These are phyloP conservation scores for Hemileccinum rubropunctum DNA, from an alignment of 768 basidiomycete species.

Conservation along the genomic window DNA sequence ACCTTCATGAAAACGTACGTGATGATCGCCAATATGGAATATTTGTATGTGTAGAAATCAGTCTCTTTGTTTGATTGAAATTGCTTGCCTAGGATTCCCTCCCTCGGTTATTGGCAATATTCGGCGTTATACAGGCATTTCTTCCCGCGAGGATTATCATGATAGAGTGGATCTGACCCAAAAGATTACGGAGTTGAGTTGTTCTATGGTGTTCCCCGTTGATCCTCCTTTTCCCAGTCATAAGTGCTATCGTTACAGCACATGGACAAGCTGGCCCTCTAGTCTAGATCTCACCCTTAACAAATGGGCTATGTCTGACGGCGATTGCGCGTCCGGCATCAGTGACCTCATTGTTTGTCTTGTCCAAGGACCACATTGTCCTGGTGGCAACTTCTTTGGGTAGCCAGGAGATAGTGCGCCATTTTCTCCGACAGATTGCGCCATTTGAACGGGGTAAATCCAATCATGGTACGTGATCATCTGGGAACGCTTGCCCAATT, in stretches of 20 bases:
- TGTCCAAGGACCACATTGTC: constrained; percentile 46
- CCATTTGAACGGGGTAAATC: too few relatives aligned
- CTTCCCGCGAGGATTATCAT: constrained; percentile 37
- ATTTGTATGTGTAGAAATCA: constrained; percentile 42
- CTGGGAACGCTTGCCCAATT: too few relatives aligned
- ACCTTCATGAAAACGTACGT: constrained; percentile 30
- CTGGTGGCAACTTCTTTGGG: too few relatives aligned
- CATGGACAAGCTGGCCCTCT: constrained; percentile 30
- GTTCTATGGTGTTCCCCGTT: constrained; percentile 36
- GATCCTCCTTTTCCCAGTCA: constrained; percentile 41
- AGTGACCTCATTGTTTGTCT: constrained; percentile 49
- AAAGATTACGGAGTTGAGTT: constrained; percentile 36
- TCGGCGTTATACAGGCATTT: constrained; percentile 40
- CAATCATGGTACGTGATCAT: too few relatives aligned
- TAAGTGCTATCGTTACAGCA: constrained; percentile 36
- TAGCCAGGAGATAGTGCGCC: constrained; percentile 23
- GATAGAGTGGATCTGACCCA: constrained; percentile 39
- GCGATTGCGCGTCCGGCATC: constrained; percentile 43
- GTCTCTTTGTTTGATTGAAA: constrained; percentile 36
- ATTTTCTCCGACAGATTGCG: too few relatives aligned
- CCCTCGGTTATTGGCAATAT: constrained; percentile 41
- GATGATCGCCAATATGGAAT: constrained; percentile 40
- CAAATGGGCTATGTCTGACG: constrained; percentile 56
- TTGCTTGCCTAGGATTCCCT: constrained; percentile 42
- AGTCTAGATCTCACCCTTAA: constrained; percentile 45